phyloP scores from a whole-genome alignment of 75 land plant species.

The Selaginella tamariscina region DNA sequence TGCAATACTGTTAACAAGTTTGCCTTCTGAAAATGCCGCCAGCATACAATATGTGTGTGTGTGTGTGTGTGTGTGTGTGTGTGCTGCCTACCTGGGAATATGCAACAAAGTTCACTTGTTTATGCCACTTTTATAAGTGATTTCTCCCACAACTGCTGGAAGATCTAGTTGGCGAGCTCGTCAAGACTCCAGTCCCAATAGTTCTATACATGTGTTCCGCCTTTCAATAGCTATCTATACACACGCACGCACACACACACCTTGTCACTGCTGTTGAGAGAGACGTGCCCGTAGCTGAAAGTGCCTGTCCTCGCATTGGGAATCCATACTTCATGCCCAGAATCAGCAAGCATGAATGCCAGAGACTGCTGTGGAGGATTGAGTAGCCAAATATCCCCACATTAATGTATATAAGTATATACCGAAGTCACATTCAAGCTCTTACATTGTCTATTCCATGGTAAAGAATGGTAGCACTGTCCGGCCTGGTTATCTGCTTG shows the following conservation, averaged over 20 bases:
- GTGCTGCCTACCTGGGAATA: background rate
- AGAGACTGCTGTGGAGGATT: conserved; percentile 27
- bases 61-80: no score
- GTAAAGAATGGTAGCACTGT: background rate
- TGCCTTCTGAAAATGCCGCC: background rate
- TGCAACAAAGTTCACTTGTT: background rate
- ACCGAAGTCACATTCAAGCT: background rate
- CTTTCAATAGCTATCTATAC: no score
- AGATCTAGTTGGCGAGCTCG: background rate
- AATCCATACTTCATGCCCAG: conserved; percentile 41
- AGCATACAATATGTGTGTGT: background rate
- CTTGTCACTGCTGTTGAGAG: conserved; percentile 15
- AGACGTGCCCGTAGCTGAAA: conserved; percentile 22
- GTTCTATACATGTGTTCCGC: background rate
- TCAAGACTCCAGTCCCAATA: background rate
- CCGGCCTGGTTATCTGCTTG: background rate
- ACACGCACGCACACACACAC: no score
- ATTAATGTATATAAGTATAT: no score
- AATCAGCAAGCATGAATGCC: conserved; percentile 31
- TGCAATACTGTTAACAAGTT: background rate
- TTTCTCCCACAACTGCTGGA: background rate
- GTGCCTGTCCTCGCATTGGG: conserved; percentile 26
- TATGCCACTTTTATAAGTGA: background rate
- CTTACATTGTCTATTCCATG: background rate
- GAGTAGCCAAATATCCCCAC: conserved; percentile 32